A percentile compares a stretch with the other conserved stretches of the same genome.
Conservation (phyloP, 345 rosid genomes). For the Aquilaria malaccensis region DNA sequence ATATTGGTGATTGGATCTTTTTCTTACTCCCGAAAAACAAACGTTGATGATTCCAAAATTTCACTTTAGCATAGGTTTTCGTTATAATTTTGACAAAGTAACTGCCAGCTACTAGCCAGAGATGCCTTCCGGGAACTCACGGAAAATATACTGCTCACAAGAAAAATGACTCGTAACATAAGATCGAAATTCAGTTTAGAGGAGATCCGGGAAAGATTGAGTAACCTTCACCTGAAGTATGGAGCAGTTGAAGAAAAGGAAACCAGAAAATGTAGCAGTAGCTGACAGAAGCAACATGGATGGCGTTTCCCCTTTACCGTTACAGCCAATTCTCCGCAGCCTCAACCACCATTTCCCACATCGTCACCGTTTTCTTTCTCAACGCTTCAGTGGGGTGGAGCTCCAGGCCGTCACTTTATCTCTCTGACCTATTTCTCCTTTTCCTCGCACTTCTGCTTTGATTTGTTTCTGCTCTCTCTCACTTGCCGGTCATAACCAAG, state of each 20-base stretch:
- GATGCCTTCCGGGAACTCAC: not conserved
- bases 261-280: constrained; percentile 23
- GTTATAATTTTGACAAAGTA: not conserved
- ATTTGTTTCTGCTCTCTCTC: constrained; percentile 57
- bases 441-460: constrained; percentile 42
- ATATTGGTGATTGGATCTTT: constrained; percentile 6
- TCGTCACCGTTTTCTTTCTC: constrained; percentile 63
- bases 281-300: constrained; percentile 28
- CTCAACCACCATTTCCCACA: constrained; percentile 36
- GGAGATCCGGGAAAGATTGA: constrained; percentile 4
- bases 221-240: constrained; percentile 13
- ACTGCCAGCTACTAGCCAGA: not conserved
- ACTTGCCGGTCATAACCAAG: constrained; percentile 33
- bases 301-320: constrained; percentile 27
- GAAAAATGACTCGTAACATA: not conserved
- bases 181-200: constrained; percentile 2
- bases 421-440: constrained; percentile 36
- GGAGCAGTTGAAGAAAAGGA: constrained; percentile 16
- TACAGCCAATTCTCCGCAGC: constrained; percentile 15
- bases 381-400: constrained; percentile 33
- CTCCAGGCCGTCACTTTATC: constrained; percentile 29
- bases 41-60: not conserved
- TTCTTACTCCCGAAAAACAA: not conserved
- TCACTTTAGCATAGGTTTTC: not conserved
- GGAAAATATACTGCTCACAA: not conserved